Evolutionary conservation across 2,329 filamentous ascomycete genomes (phyloP), one percentile per base, ranked within the genome.

Genomic region (Trichoderma guizhouense): DNA sequence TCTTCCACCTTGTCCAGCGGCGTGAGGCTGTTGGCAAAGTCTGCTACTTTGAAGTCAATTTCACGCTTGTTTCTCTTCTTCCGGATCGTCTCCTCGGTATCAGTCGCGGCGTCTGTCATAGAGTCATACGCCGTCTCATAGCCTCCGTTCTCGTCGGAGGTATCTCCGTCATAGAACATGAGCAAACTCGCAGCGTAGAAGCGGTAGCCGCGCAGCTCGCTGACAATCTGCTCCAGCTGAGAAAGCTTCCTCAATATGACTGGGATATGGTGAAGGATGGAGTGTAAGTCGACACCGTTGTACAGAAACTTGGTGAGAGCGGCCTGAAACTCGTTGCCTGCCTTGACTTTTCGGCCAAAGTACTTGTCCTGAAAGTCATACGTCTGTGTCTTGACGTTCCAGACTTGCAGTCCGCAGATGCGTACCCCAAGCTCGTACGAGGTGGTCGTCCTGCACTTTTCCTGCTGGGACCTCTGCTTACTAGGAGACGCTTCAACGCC

Each of bases 341-440:
- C 94, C 81, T 95, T 95, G 39, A 99, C 85, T 76, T 93, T 90
- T 69, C 96, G 92, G 2, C 96, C 96, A 79, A 94, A 97, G 81
- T 99, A 99, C 82, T 99, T 99, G 86, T 99, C 96, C 79, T 97
- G 93, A 79, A 98, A 99, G n/a, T 95, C 86, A 79, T 97, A 98
- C 61, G 89, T 90, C 78, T 97, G 90, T 43, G 90, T 91, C 75
- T 91, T 90, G 26, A 90, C 91, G 78, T 98, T 95, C 94, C 95
- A 99, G 1, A 97, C 94, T 80, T 99, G 96, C 83, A 99, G 91
- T 5, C 96, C 96, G 79, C 96, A 99, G 5, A 99, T 91, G 24
- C 96, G 90, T 3, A 99, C 96, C 5, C 96, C 96, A 0, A 99
- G 88, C 80, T 97, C 91, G 72, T 91, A 90, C 8, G 96, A 98